Evolutionary conservation across 768 basidiomycete genomes (phyloP), one percentile per base, ranked within the genome.

Genomic region (Leccinum truebloodii): DNA sequence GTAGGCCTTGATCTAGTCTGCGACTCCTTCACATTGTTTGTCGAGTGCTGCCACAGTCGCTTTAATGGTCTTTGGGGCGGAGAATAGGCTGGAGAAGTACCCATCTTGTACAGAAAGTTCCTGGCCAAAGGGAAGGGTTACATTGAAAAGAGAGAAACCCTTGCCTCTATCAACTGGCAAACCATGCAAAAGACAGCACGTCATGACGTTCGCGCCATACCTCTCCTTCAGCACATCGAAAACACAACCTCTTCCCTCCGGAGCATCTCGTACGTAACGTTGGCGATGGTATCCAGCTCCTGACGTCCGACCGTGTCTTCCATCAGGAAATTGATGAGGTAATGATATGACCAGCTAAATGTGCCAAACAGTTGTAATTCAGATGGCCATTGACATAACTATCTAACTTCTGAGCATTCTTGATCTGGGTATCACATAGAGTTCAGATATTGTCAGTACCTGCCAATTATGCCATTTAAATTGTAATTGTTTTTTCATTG

Each of bases 181-280:
- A 78, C 73, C 83, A 82, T 84, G 55, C 73, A 78, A 65, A 81
- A 84, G 3, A 83, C 65, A 3, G 76, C 75, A 78, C 48, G 66
- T 73, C 24, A 78, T 69, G 16, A 69, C 59, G 37, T 58, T 54
- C 0, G 50, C 44, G 20, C 70, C 64, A n/a, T 74, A 57, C 30
- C 51, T 62, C 14, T 65, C 56, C 53, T 56, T 69, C 10, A 74
- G 30, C 24, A 67, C n/a, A 2, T 62, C 44, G n/a, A 58, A 37
- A 34, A 34, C 34, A 13, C 12, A 34, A 9, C 34, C 34, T 34
- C 34, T 34, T 34, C 34, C 34, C 34, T 34, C 34, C 12, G 34
- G 34, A 34, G 34, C 12, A 34, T 32, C 32, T 32, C 32, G 32
- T 32, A 32, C 32, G 12, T 34, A 34, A 34, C 34, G 34, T 34